Evolutionary conservation across 2,329 filamentous ascomycete genomes (phyloP).

Genomic region (Gnomoniopsis smithogilvyi): DNA sequence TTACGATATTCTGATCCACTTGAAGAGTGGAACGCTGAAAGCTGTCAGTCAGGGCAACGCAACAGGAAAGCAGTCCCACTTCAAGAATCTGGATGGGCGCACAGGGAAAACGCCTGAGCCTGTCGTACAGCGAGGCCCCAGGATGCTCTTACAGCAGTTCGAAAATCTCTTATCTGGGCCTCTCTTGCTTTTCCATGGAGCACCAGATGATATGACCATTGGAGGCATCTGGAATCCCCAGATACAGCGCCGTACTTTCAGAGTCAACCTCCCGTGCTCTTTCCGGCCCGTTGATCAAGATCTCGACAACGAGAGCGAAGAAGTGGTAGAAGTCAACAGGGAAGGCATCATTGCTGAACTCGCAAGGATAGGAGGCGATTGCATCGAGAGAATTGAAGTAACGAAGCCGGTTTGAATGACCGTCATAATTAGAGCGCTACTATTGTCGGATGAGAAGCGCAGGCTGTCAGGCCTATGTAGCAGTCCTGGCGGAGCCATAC

Average conservation of each 20-base stretch:
- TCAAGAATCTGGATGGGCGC: constrained; percentile 75
- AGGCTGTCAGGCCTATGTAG: not conserved
- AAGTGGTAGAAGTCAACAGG: constrained; percentile 62
- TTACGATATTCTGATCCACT: constrained; percentile 81
- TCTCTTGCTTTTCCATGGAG: constrained; percentile 77
- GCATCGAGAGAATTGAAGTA: constrained; percentile 68
- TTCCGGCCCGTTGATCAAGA: constrained; percentile 46
- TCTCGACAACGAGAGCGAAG: constrained; percentile 33
- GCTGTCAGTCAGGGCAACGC: constrained; percentile 30
- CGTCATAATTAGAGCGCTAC: too few relatives aligned
- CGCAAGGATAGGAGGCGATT: constrained; percentile 60
- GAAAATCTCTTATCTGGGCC: constrained; percentile 62
- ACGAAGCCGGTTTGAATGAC: not conserved
- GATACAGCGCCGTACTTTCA: constrained; percentile 58
- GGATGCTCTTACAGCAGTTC: constrained; percentile 65
- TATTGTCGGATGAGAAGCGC: too few relatives aligned
- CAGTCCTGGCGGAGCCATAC: too few relatives aligned
- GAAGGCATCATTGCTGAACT: constrained; percentile 70
- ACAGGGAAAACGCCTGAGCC: constrained; percentile 41
- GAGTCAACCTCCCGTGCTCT: constrained; percentile 67
- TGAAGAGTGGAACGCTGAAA: constrained; percentile 55
- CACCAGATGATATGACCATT: constrained; percentile 51
- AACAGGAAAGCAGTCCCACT: constrained; percentile 47
- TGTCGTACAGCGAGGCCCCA: constrained; percentile 58
- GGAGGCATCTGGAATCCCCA: constrained; percentile 58